Conservation (phyloP, 164 flowering plant species). For the Magnolia changhungtana region DNA sequence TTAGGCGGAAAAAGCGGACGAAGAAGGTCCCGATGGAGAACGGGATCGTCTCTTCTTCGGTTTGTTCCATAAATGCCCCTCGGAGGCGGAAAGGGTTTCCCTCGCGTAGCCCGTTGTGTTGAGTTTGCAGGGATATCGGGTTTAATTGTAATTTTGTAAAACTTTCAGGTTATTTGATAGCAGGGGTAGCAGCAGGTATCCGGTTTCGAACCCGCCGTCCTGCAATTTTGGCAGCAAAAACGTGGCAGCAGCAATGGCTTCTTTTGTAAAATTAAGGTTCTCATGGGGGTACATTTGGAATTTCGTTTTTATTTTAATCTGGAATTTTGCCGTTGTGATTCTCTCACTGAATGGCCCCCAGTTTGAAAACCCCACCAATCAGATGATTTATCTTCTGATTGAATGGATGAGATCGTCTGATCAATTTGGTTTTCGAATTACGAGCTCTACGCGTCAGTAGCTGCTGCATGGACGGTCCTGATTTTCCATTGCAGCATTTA, state of each 20-base stretch:
- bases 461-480: too few relatives aligned
- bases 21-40: neutral
- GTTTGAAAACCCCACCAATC: too few relatives aligned
- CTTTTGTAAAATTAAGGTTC: neutral
- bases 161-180: neutral
- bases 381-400: too few relatives aligned
- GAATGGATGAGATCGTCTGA: too few relatives aligned
- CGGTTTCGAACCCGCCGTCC: neutral
- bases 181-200: neutral
- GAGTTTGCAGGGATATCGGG: neutral
- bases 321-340: too few relatives aligned
- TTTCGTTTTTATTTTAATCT: neutral
- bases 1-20: slow-evolving; percentile 19
- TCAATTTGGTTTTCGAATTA: too few relatives aligned
- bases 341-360: too few relatives aligned
- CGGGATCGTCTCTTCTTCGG: too few relatives aligned
- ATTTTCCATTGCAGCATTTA: too few relatives aligned
- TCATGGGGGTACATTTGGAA: neutral
- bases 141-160: neutral
- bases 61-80: slow-evolving; percentile 9
- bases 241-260: neutral
- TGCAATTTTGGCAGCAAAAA: neutral
- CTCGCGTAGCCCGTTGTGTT: slow-evolving; percentile 22
- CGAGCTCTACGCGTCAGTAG: too few relatives aligned
- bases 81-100: slow-evolving; percentile 22